phyloP scores from a whole-genome alignment of 352 stramenopile species.

The Pythium aristosporum region DNA sequence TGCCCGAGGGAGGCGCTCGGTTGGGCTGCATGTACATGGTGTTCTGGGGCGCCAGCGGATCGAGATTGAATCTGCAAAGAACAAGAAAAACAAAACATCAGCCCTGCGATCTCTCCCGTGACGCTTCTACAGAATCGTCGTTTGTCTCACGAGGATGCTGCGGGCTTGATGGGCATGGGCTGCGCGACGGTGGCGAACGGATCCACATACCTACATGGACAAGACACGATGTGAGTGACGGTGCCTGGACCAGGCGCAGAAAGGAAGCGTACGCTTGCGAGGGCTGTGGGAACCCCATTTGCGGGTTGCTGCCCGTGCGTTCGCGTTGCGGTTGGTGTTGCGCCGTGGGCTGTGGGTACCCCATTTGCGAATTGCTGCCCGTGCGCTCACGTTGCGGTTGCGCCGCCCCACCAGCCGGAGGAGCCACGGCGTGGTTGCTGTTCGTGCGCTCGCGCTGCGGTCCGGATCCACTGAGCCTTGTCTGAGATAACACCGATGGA shows the following conservation, averaged over 20 bases:
- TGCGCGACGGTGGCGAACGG: conserved; percentile 54
- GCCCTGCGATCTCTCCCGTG: not conserved
- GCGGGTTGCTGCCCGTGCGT: conserved; percentile 33
- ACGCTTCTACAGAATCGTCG: not conserved
- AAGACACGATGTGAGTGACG: not conserved
- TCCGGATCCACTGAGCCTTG: conserved; percentile 17
- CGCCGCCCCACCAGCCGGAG: not conserved
- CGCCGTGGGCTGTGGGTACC: no score
- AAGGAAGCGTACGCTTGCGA: not conserved
- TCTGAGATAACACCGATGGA: not conserved
- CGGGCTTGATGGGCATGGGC: conserved; percentile 43
- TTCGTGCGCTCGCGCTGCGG: conserved; percentile 21
- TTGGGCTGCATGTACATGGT: conserved; percentile 27
- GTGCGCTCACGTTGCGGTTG: conserved; percentile 21
- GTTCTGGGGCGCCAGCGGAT: conserved; percentile 39
- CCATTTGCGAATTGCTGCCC: conserved; percentile 24
- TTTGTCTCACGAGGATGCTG: conserved; percentile 24
- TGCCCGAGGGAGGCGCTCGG: not conserved
- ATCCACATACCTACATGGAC: conserved; percentile 43
- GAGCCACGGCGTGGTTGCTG: conserved; percentile 16
- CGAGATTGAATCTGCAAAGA: conserved; percentile 42
- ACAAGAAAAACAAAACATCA: not conserved
- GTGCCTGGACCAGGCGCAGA: not conserved
- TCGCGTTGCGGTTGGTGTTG: conserved; percentile 1
- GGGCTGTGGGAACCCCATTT: conserved; percentile 19